These are phyloP conservation scores for Pachyrhizus erosus DNA, from an alignment of 306 rosid genomes.

Conservation along the genomic window DNA sequence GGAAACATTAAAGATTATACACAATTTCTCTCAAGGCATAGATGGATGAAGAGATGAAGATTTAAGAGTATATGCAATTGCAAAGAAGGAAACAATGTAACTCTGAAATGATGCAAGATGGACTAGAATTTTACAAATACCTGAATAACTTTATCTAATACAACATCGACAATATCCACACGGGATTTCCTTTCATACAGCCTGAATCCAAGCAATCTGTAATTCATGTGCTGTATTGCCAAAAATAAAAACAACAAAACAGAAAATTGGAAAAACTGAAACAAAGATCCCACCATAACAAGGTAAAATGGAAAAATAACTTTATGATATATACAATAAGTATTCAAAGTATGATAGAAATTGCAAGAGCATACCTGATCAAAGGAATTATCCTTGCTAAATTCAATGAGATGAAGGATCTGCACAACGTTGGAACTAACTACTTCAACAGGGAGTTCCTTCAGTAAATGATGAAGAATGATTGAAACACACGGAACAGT, in stretches of 20 bases:
- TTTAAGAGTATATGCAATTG: constrained; percentile 17
- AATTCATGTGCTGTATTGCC: constrained; percentile 77
- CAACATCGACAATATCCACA: constrained; percentile 53
- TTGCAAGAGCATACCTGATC: constrained; percentile 68
- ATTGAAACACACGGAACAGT: constrained; percentile 67
- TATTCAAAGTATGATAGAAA: constrained; percentile 26
- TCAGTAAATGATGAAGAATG: constrained; percentile 86
- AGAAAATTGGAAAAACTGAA: constrained; percentile 34
- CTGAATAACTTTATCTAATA: constrained; percentile 73
- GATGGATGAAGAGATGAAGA: constrained; percentile 25
- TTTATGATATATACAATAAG: constrained; percentile 4
- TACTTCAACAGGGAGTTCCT: constrained; percentile 79
- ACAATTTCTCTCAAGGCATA: background rate
- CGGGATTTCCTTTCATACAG: constrained; percentile 66
- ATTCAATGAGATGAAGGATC: constrained; percentile 79
- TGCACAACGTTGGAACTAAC: constrained; percentile 62
- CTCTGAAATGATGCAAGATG: constrained; percentile 25
- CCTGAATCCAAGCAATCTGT: constrained; percentile 94
- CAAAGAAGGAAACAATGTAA: constrained; percentile 24
- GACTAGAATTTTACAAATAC: constrained; percentile 50
- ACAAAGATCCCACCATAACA: constrained; percentile 25
- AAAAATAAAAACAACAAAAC: constrained; percentile 38
- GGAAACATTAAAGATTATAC: constrained; percentile 22
- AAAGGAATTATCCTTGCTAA: constrained; percentile 72
- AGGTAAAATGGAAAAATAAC: constrained; percentile 36